A percentile compares a stretch with the other conserved stretches of the same genome.
Evolutionary conservation across 2,329 filamentous ascomycete species (phyloP).

Genomic region (Neoarthrinium moseri): DNA sequence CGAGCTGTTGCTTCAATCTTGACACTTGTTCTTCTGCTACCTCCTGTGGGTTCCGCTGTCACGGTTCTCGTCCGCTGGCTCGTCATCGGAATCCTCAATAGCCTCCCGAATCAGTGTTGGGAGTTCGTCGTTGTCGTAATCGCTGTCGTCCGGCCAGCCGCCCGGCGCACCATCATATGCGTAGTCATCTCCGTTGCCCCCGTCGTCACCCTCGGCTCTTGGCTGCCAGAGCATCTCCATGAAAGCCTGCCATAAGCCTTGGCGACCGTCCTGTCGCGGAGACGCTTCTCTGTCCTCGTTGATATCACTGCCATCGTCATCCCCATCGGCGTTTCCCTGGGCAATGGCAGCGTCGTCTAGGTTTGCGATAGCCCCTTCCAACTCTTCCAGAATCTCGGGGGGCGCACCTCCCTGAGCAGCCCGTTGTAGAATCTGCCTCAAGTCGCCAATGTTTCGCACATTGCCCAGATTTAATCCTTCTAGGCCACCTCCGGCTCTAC

Average conservation of each 20-base stretch:
- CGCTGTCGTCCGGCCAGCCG: slow-evolving; percentile 13
- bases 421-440: slow-evolving; percentile 16
- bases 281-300: background rate
- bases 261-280: background rate
- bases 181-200: background rate
- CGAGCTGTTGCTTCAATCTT: background rate
- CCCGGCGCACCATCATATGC: slow-evolving; percentile 10
- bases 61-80: background rate
- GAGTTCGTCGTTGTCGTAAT: slow-evolving; percentile 10
- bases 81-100: slow-evolving; percentile 5
- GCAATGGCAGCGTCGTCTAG: too few relatives aligned
- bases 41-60: background rate
- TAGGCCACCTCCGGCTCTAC: slow-evolving; percentile 3
- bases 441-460: slow-evolving; percentile 6
- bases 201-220: background rate
- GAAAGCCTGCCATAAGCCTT: slow-evolving; percentile 8
- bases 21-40: background rate
- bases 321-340: slow-evolving; percentile 12
- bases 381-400: slow-evolving; percentile 14
- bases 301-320: slow-evolving; percentile 7
- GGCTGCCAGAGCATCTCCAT: slow-evolving; percentile 12
- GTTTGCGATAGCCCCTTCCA: slow-evolving; percentile 18
- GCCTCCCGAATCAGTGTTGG: background rate
- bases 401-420: slow-evolving; percentile 19
- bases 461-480: slow-evolving; percentile 11